Evolutionary conservation across 192 early-diverging fungal genomes (phyloP), one percentile per base, ranked within the genome.

Genomic region (Rhizoclosmatium globosum): DNA sequence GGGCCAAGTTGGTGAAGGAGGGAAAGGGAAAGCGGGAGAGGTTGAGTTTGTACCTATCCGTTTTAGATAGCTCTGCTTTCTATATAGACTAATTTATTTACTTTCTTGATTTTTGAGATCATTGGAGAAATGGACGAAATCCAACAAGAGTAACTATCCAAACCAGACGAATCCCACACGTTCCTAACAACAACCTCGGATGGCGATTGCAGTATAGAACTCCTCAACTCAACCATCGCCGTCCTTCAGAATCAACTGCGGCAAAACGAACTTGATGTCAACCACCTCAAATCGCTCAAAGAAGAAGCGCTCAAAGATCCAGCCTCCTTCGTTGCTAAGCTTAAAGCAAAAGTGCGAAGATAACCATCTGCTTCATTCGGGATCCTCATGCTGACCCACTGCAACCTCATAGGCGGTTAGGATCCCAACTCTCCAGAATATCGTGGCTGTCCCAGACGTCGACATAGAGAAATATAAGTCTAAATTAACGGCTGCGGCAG

Each of bases 221-320:
- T 57, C 17, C n/a, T 72, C n/a, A 7, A 7, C 1, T 39, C 70
- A 72, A 57, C 70, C 7, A 31, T 57, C 2, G 57, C 70, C 15
- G 47, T 59, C 31, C 42, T 72, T 7, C 1, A 72, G 57, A 53
- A 72, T 44, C 46, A 48, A 57, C 48, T 72, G 2, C 6, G 4
- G 46, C 70, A 72, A 47, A 72, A 72, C 53, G 31, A 15, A 38
- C 19, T 72, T 23, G 70, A 72, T 47, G 19, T 72, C 31, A 38
- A 21, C n/a, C 23, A 15, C 0, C 57, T 72, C 13, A 50, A 72
- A 23, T 9, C 9, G 1, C 70, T 58, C 3, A 50, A 38, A 23
- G 38, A 57, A 17, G 15, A 57, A 21, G 70, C 70, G 1, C 53
- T 72, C 23, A 47, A 50, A 1, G 50, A 72, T 11, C 70, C 70